Base-by-base conservation (phyloP, 83 land plant species). In the Larix sibirica region DNA sequence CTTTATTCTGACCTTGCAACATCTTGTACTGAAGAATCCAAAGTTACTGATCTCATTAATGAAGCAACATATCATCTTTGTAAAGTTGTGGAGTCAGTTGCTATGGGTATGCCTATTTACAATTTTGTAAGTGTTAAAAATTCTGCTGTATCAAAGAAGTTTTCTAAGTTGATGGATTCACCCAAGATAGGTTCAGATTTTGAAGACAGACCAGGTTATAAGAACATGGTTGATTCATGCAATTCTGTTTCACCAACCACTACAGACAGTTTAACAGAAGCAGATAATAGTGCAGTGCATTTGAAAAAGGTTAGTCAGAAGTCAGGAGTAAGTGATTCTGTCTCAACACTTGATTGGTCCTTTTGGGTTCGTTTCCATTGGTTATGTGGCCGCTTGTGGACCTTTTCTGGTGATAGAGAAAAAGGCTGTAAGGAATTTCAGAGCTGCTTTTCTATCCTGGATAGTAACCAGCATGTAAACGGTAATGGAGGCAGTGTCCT, bases 351-450 rank as follows among this genome's bases (percentile, higher is more conserved):
- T 33, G 81, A 85, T 47, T 84, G 86, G 83, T 80, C 90, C 50
- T 96, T 98, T 79, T 96, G 98, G 97, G 85, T 86, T 70, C 94
- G 99, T 14, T 98, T 92, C 85, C 90, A 84, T 83, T 98, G 97
- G 97, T 71, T 96, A 77, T 90, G 92, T 88, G 99, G 93, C 31
- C 83, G 89, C 56, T 76, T 92, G 36, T 92, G 93, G 70, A 79
- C 87, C 47, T 91, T 75, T 36, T 90, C 92, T 33, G 94, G 90
- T 56, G 86, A 88, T 82, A 92, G 90, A 83, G 90, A 75, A 90
- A 91, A 93, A 74, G 98, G 96, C 20, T 73, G 71, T 80, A 81
- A 87, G 85, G 96, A 96, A 68, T 91, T 98, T 61, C 65, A 58
- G 12, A 84, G 85, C 63, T 87, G 93, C 18, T 87, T 91, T 58